Evolutionary conservation across 768 basidiomycete genomes (phyloP), one percentile per base, ranked within the genome.

Genomic region (Dioszegia crocea): DNA sequence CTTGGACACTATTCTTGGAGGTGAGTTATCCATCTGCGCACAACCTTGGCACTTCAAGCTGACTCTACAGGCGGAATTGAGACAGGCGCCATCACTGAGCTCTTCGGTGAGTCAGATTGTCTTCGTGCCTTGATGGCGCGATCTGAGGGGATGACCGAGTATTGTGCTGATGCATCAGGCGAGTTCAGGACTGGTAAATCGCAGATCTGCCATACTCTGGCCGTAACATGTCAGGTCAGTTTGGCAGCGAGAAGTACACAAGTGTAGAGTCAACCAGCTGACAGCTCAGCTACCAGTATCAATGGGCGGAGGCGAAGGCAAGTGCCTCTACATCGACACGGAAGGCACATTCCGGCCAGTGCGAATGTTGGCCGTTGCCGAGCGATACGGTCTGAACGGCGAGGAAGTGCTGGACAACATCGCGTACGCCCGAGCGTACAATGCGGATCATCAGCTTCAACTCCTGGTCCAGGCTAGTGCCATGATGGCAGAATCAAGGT

Each of bases 401-500:
- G 94, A 99, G 76, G 94, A 97, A 76, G 96, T 98, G 0, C 80
- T 98, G 63, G 96, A 99, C 76, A 99, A 99, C 68, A 88, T 99
- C 31, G 96, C 96, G 24, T 98, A 98, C 79, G 96, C 96, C 1
- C 82, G 96, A 66, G 96, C 96, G 67, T 98, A 97, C 78, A 99
- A 99, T 70, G 94, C 93, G 38, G 96, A 98, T 74, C 96, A 98
- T 78, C 96, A 99, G 73, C 84, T 89, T 56, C 84, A 88, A 52
- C 81, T 99, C 56, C 80, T 99, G 60, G 86, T 91, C 0, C 88
- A 85, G 65, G 96, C 96, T 1, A 91, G 91, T 73, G 96, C 93
- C n/a, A 83, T 99, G 70, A 98, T 99, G 96, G 89, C 92, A 4
- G 96, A 99, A 76, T 97, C 94, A 40, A 85, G 96, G 94, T 93